These are phyloP conservation scores for Isabelozyma heimii DNA, from an alignment of 805 yeast species.

Conservation along the genomic window DNA sequence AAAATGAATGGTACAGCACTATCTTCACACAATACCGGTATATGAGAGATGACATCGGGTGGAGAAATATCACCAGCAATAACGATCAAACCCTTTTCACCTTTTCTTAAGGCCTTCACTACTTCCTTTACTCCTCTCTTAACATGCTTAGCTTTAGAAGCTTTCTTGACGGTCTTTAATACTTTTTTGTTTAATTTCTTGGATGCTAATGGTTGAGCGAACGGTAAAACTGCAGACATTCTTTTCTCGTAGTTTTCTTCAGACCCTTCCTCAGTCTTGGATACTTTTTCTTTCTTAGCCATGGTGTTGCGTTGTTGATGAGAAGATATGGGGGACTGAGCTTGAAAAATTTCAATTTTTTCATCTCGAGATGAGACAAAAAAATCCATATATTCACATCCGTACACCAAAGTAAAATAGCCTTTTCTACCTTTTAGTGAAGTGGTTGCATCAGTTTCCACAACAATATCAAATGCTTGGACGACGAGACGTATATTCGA, in stretches of 20 bases:
- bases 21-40: conserved; percentile 97
- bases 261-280: conserved; percentile 33
- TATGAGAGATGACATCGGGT: conserved; percentile 92
- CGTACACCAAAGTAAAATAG: not conserved
- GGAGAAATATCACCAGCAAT: conserved; percentile 99
- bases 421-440: not conserved
- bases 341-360: conserved; percentile 1
- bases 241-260: conserved; percentile 90
- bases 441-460: not conserved
- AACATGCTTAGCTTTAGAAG: conserved; percentile 97
- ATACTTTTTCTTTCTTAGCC: conserved; percentile 48
- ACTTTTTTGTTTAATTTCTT: conserved; percentile 95
- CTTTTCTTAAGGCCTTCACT: conserved; percentile 95
- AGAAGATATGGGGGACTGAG: not conserved
- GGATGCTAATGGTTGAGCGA: conserved; percentile 93
- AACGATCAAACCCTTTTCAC: conserved; percentile 94
- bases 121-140: conserved; percentile 99
- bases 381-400: not conserved
- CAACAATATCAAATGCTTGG: not conserved
- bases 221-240: conserved; percentile 84
- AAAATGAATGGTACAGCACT: conserved; percentile 85
- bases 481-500: not conserved
- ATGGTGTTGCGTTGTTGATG: conserved; percentile 12
- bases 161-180: conserved; percentile 93
- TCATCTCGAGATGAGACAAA: not conserved